Evolutionary conservation across 169 alveolate genomes (phyloP).

Genomic region (Cryptosporidium viatorum): DNA sequence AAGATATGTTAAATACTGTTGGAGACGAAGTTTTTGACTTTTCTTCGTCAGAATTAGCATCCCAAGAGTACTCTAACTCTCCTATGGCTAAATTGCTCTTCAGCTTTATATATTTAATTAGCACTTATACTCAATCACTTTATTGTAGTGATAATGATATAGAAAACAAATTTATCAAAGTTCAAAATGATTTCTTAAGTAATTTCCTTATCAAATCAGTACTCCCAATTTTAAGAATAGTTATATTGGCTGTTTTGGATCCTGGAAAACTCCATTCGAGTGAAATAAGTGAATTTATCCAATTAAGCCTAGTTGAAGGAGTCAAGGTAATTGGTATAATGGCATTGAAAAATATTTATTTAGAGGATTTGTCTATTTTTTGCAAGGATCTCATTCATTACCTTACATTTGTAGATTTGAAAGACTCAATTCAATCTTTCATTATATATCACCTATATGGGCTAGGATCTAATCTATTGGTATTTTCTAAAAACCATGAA

Average conservation of each 20-base stretch:
- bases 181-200: background rate
- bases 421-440: background rate
- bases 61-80: slow-evolving; percentile 1
- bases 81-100: slow-evolving; percentile 12
- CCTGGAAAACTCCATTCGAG: background rate
- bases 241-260: background rate
- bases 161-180: background rate
- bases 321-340: slow-evolving; percentile 6
- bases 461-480: slow-evolving; percentile 13
- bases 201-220: slow-evolving; percentile 11
- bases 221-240: slow-evolving; percentile 37
- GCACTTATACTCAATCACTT: slow-evolving; percentile 11
- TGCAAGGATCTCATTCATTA: slow-evolving; percentile 21
- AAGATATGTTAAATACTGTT: background rate
- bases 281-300: slow-evolving; percentile 13
- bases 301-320: slow-evolving; percentile 28
- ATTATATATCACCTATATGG: background rate
- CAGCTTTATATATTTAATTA: slow-evolving; percentile 6
- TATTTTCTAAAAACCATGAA: background rate
- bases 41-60: slow-evolving; percentile 8
- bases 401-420: background rate
- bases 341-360: slow-evolving; percentile 4
- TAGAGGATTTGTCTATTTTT: slow-evolving; percentile 52
- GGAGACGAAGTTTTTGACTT: slow-evolving; percentile 58
- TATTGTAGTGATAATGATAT: background rate